Base-by-base conservation (phyloP, 2,329 filamentous ascomycete genomes). In the Claviceps cyperi region DNA sequence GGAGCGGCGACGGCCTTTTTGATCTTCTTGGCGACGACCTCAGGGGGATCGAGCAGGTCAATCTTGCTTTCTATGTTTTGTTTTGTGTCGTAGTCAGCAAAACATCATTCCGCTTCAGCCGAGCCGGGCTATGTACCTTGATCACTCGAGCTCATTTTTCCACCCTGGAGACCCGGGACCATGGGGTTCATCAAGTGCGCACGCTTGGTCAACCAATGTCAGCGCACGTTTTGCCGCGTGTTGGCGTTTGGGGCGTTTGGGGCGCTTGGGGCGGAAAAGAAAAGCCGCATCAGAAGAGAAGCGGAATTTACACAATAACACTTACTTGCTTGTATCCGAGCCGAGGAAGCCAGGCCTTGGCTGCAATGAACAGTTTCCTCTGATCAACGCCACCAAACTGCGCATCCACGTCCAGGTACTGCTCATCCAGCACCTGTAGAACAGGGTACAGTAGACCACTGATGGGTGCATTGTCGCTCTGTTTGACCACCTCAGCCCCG, bases 401-500 rank as follows among this genome's bases (percentile, higher is more conserved):
- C 2, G 79, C 84, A 64, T 98, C 91, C 4, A 90, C 86, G 51
- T 81, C 81, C 3, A 98, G 73, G 72, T 96, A 81, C 70, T 92
- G 77, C 69, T 97, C 91, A 61, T 97, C 91, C 45, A 97, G 71
- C 1, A 86, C 86, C 68, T 97, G 92, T 68, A 98, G 57, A 11
- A 69, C 60, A 8, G 68, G 68, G 61, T 70, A 70, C 47, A 70
- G 59, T 2, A 69, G 60, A 24, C 67, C 67, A 46, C 66, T 81
- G 41, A 91, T 65, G 1, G 84, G 77, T 6, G 84, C 78, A 60
- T 91, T 89, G 51, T 79, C 77, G 3, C 84, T 81, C 71, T 97
- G 89, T 75, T 97, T 97, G 56, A 98, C 91, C 7, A 97, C 80
- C 67, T 97, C 92, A 1, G 88, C 86, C 39, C 91, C 91, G 0